Percentiles rank a stretch among this genome's conserved stretches.
These are phyloP conservation scores for Amaranthus hypochondriacus DNA, from an alignment of 148 eudicot genomes.

Conservation along the genomic window DNA sequence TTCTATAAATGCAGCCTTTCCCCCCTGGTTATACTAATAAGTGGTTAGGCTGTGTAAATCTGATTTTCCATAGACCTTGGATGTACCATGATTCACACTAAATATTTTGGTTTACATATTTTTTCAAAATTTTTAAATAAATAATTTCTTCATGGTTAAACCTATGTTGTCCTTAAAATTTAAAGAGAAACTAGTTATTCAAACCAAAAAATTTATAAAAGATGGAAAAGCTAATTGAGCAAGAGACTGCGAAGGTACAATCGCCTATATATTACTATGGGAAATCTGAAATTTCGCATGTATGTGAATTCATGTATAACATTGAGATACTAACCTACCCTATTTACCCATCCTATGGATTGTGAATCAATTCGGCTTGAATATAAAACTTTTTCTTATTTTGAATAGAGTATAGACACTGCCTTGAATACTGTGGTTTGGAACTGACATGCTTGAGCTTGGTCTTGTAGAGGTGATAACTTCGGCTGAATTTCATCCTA, in stretches of 20 bases:
- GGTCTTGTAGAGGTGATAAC: slow-evolving; percentile 62
- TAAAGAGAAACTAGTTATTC: not conserved
- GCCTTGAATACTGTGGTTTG: not conserved
- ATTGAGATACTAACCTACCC: not conserved
- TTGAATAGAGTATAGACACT: slow-evolving; percentile 1
- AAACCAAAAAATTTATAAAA: not conserved
- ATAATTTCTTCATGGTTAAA: not conserved
- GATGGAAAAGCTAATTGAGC: not conserved
- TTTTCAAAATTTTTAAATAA: not conserved
- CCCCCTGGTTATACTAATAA: not conserved
- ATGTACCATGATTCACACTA: not conserved
- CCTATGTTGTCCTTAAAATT: not conserved
- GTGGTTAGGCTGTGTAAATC: not conserved
- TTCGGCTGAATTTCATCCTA: slow-evolving; percentile 75
- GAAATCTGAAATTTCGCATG: not conserved
- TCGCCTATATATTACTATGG: not conserved
- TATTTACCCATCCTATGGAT: not conserved
- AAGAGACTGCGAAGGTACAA: not conserved
- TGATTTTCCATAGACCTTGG: not conserved
- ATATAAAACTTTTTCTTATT: slow-evolving; percentile 2
- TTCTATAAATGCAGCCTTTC: not conserved
- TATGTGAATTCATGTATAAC: not conserved
- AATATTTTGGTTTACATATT: not conserved
- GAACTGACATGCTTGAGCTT: not conserved
- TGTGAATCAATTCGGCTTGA: not conserved